Percentiles rank a stretch among this genome's conserved stretches.
Evolutionary conservation across 768 basidiomycete genomes (phyloP).

Genomic region (Agaricus blazei): DNA sequence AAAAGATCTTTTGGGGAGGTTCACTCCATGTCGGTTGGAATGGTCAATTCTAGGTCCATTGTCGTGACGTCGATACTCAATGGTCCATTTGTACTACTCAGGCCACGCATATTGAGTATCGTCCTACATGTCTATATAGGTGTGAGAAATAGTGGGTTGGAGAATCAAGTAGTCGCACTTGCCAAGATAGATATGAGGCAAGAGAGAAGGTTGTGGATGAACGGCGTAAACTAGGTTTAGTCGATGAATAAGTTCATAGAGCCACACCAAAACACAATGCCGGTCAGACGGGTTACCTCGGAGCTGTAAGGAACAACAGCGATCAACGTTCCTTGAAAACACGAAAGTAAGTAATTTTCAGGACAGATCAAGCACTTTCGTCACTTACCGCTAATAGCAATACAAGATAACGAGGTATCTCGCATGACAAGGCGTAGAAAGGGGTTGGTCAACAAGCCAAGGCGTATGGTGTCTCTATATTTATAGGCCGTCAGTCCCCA

Average conservation of each 20-base stretch:
- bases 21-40: no score
- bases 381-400: not conserved
- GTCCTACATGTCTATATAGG: not conserved
- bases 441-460: not conserved
- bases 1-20: no score
- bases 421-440: constrained; percentile 1
- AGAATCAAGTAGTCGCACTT: not conserved
- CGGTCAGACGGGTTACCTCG: no score
- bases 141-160: not conserved
- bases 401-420: not conserved
- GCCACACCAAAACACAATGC: no score
- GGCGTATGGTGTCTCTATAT: not conserved
- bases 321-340: not conserved
- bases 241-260: no score
- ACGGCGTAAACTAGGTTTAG: no score
- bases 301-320: no score
- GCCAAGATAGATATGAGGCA: not conserved
- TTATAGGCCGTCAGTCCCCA: not conserved
- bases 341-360: not conserved
- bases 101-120: not conserved
- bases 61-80: no score
- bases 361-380: no score
- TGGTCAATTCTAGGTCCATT: no score
- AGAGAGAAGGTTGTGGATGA: not conserved
- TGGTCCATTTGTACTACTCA: no score